Percentiles rank a stretch among this genome's conserved stretches.
Conservation (phyloP, 2,329 filamentous ascomycete species). For the Fusarium sp. region DNA sequence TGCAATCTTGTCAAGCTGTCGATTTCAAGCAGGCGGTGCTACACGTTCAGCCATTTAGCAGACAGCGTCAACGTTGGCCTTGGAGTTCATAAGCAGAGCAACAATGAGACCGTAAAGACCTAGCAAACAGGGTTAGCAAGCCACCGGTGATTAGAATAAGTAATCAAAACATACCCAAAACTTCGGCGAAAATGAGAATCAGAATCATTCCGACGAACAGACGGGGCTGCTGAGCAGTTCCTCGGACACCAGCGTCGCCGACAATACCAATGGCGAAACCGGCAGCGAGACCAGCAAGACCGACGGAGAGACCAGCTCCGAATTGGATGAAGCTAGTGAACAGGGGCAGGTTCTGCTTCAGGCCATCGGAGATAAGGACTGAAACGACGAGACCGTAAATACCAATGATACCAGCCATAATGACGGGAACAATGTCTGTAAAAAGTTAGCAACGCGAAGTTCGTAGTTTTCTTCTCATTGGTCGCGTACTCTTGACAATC, state of each 20-base stretch:
- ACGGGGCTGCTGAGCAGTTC: slow-evolving; percentile 85
- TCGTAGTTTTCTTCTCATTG: background rate
- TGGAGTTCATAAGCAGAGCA: slow-evolving; percentile 99
- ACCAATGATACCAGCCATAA: slow-evolving; percentile 99
- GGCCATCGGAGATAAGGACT: slow-evolving; percentile 84
- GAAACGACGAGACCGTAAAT: slow-evolving; percentile 95
- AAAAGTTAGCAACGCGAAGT: slow-evolving; percentile 35
- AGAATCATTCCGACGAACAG: slow-evolving; percentile 98
- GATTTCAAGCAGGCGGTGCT: slow-evolving; percentile 31
- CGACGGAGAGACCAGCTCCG: slow-evolving; percentile 84
- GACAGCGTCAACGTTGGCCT: slow-evolving; percentile 74
- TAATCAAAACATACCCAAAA: slow-evolving; percentile 77
- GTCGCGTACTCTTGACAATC: slow-evolving; percentile 95
- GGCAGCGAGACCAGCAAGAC: slow-evolving; percentile 85
- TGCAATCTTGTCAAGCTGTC: slow-evolving; percentile 56
- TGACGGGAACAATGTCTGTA: slow-evolving; percentile 97
- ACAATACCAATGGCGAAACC: slow-evolving; percentile 91
- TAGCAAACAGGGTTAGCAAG: slow-evolving; percentile 55
- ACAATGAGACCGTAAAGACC: slow-evolving; percentile 99
- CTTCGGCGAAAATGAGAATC: slow-evolving; percentile 99
- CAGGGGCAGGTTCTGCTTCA: slow-evolving; percentile 78
- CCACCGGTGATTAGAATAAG: background rate
- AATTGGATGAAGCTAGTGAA: slow-evolving; percentile 90
- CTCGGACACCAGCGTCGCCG: slow-evolving; percentile 88
- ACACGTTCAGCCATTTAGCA: slow-evolving; percentile 57